phyloP scores from a whole-genome alignment of 768 basidiomycete species.

The Tricholoma hemisulphureum region DNA sequence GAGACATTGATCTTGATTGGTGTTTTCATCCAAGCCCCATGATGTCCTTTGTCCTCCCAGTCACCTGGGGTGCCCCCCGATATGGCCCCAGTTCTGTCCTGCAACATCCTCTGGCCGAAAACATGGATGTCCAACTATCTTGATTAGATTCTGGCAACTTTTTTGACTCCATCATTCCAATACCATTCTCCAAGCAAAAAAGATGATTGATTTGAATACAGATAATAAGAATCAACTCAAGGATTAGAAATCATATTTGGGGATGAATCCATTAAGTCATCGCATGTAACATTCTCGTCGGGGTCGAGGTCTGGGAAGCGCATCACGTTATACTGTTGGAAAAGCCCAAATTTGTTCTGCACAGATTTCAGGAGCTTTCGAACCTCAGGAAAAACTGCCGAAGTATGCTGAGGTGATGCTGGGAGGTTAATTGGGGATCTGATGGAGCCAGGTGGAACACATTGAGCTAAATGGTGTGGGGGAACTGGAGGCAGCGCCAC shows the following conservation, averaged over 20 bases:
- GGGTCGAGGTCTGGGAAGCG: neutral
- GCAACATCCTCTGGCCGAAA: conserved; percentile 11
- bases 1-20: conserved; percentile 8
- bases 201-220: conserved; percentile 8
- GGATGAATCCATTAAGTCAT: neutral
- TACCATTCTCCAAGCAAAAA: no score
- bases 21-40: conserved; percentile 17
- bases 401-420: neutral
- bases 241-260: neutral
- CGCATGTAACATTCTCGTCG: no score
- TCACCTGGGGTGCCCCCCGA: neutral
- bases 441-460: neutral
- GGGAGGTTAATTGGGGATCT: neutral
- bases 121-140: conserved; percentile 2
- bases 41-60: neutral
- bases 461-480: neutral
- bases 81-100: conserved; percentile 3
- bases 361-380: neutral
- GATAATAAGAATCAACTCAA: neutral
- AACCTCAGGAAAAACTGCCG: neutral
- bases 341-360: neutral
- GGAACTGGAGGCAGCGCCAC: neutral
- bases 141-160: conserved; percentile 7
- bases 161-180: neutral
- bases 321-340: neutral